A percentile compares a stretch with the other conserved stretches of the same genome.
Evolutionary conservation across 345 rosid genomes (phyloP).

Genomic region (Hypericum androsaemum): DNA sequence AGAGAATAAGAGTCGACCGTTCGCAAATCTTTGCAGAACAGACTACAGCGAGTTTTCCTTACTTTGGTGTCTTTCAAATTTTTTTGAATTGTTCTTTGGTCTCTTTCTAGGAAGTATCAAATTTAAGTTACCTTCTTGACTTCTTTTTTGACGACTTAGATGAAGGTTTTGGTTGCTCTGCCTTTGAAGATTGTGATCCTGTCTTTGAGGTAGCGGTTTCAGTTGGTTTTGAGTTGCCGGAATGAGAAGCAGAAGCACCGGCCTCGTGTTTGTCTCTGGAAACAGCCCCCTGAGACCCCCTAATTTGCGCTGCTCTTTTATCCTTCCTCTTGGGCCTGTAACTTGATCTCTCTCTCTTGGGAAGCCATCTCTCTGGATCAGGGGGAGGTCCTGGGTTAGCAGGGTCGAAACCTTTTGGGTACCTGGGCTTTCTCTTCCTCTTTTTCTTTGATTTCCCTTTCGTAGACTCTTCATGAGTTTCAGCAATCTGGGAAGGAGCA

Average conservation of each 20-base stretch:
- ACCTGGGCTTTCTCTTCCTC: constrained; percentile 97
- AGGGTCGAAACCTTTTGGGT: constrained; percentile 95
- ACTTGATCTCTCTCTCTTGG: constrained; percentile 89
- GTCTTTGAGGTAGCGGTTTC: constrained; percentile 36
- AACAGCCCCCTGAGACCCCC: constrained; percentile 92
- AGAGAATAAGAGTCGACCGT: no score
- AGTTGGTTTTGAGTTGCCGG: constrained; percentile 12
- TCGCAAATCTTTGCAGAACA: no score
- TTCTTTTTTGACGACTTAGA: constrained; percentile 90
- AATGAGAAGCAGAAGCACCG: constrained; percentile 23
- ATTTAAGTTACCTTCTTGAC: constrained; percentile 46
- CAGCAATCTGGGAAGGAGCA: constrained; percentile 29
- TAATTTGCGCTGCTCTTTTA: constrained; percentile 87
- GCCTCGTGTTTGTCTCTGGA: constrained; percentile 65
- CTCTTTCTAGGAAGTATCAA: no score
- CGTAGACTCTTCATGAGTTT: constrained; percentile 48
- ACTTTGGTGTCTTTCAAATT: no score
- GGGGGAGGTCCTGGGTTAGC: constrained; percentile 97
- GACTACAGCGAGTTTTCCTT: no score
- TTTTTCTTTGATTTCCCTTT: constrained; percentile 78
- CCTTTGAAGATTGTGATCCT: constrained; percentile 24
- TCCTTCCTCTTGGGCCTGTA: constrained; percentile 91
- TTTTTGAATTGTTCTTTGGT: no score
- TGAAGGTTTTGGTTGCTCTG: constrained; percentile 47
- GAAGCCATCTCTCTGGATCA: constrained; percentile 98